Evolutionary conservation across 208 protist species (phyloP), one percentile per base, ranked within the genome.

Genomic region (Trypanosomatidae sp.): DNA sequence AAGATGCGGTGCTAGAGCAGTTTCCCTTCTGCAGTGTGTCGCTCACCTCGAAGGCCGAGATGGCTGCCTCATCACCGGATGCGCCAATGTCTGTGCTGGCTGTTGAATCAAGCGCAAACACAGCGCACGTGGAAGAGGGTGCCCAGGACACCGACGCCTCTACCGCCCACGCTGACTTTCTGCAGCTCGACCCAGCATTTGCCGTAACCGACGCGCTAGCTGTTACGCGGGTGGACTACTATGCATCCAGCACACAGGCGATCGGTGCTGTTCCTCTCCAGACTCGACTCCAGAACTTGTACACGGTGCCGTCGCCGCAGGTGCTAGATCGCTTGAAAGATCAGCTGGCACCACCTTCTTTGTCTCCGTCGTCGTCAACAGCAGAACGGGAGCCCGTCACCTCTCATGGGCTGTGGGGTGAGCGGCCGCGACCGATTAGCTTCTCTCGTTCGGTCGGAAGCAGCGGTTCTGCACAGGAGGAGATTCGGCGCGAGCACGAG

Each of bases 201-300:
- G 58, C 58, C 33, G 58, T 19, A 17, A 22, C 25, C 15, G 58
- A 41, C 30, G 58, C 58, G 58, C 30, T 4, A 43, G 7, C 25
- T 12, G 5, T 19, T 13, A 62, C 47, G 28, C 62, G 43, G 25
- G 53, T 79, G 41, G 43, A 79, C 53, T 69, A 68, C 58, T 79
- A 71, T 36, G 74, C 74, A 9, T 58, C 69, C 19, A 79, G 74
- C 39, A 79, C 69, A 33, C 74, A 79, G 53, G 13, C 30, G 25
- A 74, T 79, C 19, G 68, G 69, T 13, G 10, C 1, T 17, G 69
- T 79, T 17, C 49, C 74, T 22, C 13, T 49, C 2, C 49, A 73
- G 22, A 49, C 33, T 25, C 74, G 67, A 9, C 19, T 59, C 15
- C 69, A 66, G 68, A 79, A 79, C 43, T 50, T 79, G n/a, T 50